These are phyloP conservation scores for Elsinoe batatas DNA, from an alignment of 2,329 filamentous ascomycete species.

Conservation along the genomic window DNA sequence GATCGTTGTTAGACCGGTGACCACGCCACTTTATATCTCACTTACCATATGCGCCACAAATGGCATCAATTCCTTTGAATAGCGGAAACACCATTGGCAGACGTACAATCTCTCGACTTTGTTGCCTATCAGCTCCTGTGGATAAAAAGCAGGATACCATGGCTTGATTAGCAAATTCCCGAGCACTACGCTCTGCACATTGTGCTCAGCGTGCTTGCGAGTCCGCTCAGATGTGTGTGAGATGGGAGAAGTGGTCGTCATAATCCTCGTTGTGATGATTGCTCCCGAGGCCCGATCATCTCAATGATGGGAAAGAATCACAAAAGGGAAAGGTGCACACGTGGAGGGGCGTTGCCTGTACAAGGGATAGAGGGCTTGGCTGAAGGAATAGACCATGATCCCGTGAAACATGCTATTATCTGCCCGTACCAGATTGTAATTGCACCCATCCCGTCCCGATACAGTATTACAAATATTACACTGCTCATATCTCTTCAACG, in stretches of 20 bases:
- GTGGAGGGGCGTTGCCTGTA: not conserved
- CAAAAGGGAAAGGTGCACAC: not conserved
- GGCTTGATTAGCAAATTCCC: slow-evolving; percentile 76
- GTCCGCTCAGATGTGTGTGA: slow-evolving; percentile 8
- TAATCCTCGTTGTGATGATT: not conserved
- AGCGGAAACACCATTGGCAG: slow-evolving; percentile 91
- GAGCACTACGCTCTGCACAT: slow-evolving; percentile 77
- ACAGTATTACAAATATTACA: not conserved
- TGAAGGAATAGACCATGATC: not conserved
- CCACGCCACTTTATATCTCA: not conserved
- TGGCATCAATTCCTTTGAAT: slow-evolving; percentile 50
- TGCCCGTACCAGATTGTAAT: not conserved
- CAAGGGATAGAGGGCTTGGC: not conserved
- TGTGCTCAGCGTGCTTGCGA: slow-evolving; percentile 44
- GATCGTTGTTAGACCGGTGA: slow-evolving; percentile 15
- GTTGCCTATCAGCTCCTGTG: slow-evolving; percentile 49
- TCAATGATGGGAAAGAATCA: not conserved
- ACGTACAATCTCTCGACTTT: slow-evolving; percentile 58
- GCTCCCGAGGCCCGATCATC: not conserved
- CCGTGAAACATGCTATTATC: not conserved
- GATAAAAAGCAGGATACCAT: slow-evolving; percentile 89
- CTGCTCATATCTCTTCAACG: not conserved
- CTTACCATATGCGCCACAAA: slow-evolving; percentile 30
- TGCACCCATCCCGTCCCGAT: not conserved
- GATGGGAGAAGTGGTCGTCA: slow-evolving; percentile 13